Evolutionary conservation across 441 rosid species (phyloP).

Genomic region (Populus hybrid): DNA sequence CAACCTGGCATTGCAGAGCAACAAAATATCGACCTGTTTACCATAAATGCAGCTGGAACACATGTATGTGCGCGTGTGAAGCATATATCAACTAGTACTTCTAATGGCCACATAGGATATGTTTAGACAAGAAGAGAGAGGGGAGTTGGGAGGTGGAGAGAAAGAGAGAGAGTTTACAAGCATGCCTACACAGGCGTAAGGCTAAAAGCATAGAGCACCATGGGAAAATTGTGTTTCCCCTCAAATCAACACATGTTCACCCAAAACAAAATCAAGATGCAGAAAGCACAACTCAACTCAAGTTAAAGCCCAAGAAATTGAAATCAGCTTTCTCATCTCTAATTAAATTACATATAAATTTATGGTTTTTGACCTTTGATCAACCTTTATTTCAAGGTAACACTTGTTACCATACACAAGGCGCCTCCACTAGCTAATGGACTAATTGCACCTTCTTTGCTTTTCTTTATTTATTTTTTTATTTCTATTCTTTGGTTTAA

Average conservation of each 20-base stretch:
- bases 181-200: neutral
- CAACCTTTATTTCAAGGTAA: neutral
- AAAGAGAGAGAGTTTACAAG: neutral
- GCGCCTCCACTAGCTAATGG: neutral
- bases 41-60: neutral
- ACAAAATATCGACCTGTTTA: neutral
- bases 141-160: neutral
- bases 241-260: neutral
- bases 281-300: neutral
- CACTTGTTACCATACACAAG: neutral
- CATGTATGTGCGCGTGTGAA: neutral
- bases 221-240: neutral
- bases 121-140: neutral
- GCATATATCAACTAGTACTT: no score
- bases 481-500: neutral
- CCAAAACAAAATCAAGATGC: neutral
- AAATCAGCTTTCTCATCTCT: neutral
- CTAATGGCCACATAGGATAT: no score
- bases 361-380: neutral
- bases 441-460: no score
- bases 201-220: neutral
- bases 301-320: neutral
- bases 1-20: conserved; percentile 53
- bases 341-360: neutral
- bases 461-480: neutral